phyloP scores from a whole-genome alignment of 2,329 filamentous ascomycete species.

The Cladosporium sp. region DNA sequence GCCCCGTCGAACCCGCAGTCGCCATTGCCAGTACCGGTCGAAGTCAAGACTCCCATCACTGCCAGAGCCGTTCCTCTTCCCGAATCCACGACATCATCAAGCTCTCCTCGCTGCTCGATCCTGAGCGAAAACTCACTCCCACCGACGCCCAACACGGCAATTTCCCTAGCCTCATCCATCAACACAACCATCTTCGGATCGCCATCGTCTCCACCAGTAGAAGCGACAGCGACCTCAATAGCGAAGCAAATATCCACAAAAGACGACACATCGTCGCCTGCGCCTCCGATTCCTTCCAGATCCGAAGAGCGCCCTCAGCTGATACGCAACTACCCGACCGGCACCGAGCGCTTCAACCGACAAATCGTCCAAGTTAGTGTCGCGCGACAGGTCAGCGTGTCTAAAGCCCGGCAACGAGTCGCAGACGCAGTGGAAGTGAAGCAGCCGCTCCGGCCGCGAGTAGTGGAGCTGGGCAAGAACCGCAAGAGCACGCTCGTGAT shows the following conservation, averaged over 20 bases:
- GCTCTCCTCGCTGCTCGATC: slow-evolving; percentile 7
- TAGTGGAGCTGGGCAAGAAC: slow-evolving; percentile 35
- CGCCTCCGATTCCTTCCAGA: slow-evolving; percentile 6
- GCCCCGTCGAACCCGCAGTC: slow-evolving; percentile 4
- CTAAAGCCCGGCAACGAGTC: slow-evolving; percentile 14
- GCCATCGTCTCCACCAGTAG: background rate
- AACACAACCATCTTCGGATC: slow-evolving; percentile 16
- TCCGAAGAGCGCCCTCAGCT: slow-evolving; percentile 11
- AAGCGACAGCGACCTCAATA: background rate
- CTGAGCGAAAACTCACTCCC: slow-evolving; percentile 16
- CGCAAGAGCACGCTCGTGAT: slow-evolving; percentile 36
- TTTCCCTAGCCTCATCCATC: slow-evolving; percentile 10
- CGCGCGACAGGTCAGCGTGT: slow-evolving; percentile 18
- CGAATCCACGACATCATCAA: background rate
- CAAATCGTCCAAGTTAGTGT: slow-evolving; percentile 20
- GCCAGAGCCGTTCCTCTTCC: background rate
- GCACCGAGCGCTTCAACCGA: slow-evolving; percentile 17
- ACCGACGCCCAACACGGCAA: slow-evolving; percentile 14
- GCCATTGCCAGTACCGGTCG: slow-evolving; percentile 10
- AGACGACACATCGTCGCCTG: background rate
- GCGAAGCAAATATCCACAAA: background rate
- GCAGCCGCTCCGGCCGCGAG: slow-evolving; percentile 33
- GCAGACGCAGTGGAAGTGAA: slow-evolving; percentile 25
- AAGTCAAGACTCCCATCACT: slow-evolving; percentile 8
- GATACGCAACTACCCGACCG: slow-evolving; percentile 18